Evolutionary conservation across 495 filamentous ascomycete genomes (phyloP), one percentile per base, ranked within the genome.

Genomic region (Ascodesmis nigricans): DNA sequence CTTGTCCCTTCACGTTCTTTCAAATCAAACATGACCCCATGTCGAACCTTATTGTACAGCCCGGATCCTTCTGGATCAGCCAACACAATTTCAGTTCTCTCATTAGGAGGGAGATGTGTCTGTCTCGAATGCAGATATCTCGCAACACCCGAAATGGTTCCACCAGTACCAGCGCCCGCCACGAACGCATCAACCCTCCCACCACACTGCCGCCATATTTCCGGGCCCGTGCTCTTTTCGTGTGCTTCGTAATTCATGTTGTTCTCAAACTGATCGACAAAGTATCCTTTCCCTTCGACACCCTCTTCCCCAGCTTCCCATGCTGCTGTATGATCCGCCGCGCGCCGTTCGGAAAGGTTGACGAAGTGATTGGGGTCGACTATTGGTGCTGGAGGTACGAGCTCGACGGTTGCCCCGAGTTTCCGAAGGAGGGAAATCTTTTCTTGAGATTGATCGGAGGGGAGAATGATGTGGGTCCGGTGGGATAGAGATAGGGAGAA

Each of bases 261-360:
- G 33, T 73, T 84, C 55, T 99, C 87, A 55, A 99, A 99, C 50
- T 99, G 87, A 52, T 99, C 77, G 0, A 82, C 82, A 55, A 99
- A 99, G 55, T 84, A 87, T 9, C 87, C 87, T 14, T 56, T 52
- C 6, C 40, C 46, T 33, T 59, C 59, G 11, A 58, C 56, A 5
- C 41, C 36, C 4, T 49, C 52, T n/a, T n/a, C n/a, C n/a, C n/a
- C n/a, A n/a, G n/a, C n/a, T 0, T 50, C 47, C 0, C 72, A 63
- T 27, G 65, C 59, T 5, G 50, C 53, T 6, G 71, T 73, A 49
- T 92, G 87, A 29, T 75, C 65, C 24, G 52, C 50, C 0, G 87
- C 82, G 26, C 78, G 69, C 15, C 58, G 58, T n/a, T 82, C 70
- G 5, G 87, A 90, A 1, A 77, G 61, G 56, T 99, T 99, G 47